phyloP scores from a whole-genome alignment of 2,329 filamentous ascomycete species.

The Cladosporium sp. region DNA sequence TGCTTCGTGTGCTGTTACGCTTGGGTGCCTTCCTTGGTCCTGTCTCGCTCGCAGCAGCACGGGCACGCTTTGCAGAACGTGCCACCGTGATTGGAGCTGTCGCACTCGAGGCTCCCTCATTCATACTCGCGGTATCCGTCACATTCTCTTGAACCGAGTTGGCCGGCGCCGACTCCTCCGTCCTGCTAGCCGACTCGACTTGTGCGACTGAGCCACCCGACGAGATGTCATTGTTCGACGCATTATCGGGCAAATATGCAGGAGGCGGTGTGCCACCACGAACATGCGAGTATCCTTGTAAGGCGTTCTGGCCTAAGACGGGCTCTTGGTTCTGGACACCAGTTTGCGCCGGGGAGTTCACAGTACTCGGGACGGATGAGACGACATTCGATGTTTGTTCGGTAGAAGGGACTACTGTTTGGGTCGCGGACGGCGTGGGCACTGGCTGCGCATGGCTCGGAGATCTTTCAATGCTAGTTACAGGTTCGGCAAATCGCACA shows the following conservation, averaged over 20 bases:
- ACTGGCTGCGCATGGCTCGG: not conserved
- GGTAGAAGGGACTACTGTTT: not conserved
- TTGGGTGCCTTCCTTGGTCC: conserved; percentile 16
- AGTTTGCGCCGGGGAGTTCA: not conserved
- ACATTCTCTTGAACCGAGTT: not conserved
- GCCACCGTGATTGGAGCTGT: not conserved
- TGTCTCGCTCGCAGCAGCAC: not conserved
- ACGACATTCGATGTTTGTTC: not conserved
- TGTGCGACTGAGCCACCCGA: not conserved
- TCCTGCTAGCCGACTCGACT: not conserved
- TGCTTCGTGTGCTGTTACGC: conserved; percentile 23
- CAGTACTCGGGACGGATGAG: not conserved
- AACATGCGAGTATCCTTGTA: not conserved
- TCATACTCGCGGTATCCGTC: not conserved
- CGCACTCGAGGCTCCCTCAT: not conserved
- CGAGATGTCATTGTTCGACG: not conserved
- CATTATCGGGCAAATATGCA: not conserved
- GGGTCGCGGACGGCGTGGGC: not conserved
- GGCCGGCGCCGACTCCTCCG: not conserved
- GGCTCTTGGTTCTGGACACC: not conserved
- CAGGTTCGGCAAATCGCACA: conserved; percentile 20
- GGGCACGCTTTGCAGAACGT: conserved; percentile 7
- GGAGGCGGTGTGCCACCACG: not conserved
- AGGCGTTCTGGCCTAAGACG: not conserved
- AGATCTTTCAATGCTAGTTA: conserved; percentile 9